These are phyloP conservation scores for Saxophila tyrrhenica DNA, from an alignment of 495 filamentous ascomycete species.

Conservation along the genomic window DNA sequence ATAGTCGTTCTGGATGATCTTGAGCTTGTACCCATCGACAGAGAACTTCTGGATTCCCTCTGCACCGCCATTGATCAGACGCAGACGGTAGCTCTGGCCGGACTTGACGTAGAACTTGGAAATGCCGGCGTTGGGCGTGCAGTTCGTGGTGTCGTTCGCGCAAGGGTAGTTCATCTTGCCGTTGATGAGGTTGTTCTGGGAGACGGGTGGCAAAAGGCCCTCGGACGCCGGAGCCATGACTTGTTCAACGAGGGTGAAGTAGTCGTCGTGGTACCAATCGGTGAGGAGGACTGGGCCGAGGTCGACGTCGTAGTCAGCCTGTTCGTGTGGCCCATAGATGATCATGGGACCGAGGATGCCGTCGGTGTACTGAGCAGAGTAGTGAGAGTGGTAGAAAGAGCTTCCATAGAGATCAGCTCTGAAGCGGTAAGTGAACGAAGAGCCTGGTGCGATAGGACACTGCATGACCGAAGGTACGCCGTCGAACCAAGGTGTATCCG, in stretches of 20 bases:
- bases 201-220: no score
- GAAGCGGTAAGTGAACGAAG: conserved; percentile 19
- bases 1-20: conserved; percentile 36
- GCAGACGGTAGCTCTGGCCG: conserved; percentile 51
- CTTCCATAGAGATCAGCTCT: conserved; percentile 17
- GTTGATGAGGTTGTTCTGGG: no score
- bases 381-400: conserved; percentile 22
- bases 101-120: conserved; percentile 33
- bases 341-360: conserved; percentile 20
- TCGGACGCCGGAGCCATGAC: no score
- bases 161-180: conserved; percentile 25
- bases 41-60: conserved; percentile 38
- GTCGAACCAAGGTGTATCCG: conserved; percentile 15
- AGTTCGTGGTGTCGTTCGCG: conserved; percentile 40
- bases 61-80: conserved; percentile 58
- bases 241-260: no score
- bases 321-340: conserved; percentile 16
- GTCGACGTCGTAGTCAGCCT: conserved; percentile 16
- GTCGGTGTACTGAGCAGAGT: conserved; percentile 18
- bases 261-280: no score
- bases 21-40: conserved; percentile 35
- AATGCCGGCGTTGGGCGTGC: conserved; percentile 28
- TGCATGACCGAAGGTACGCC: conserved; percentile 11
- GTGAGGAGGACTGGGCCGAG: conserved; percentile 11
- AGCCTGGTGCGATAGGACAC: conserved; percentile 23